phyloP scores from a whole-genome alignment of 2,329 filamentous ascomycete genomes.

The Endocalyx cinctus region DNA sequence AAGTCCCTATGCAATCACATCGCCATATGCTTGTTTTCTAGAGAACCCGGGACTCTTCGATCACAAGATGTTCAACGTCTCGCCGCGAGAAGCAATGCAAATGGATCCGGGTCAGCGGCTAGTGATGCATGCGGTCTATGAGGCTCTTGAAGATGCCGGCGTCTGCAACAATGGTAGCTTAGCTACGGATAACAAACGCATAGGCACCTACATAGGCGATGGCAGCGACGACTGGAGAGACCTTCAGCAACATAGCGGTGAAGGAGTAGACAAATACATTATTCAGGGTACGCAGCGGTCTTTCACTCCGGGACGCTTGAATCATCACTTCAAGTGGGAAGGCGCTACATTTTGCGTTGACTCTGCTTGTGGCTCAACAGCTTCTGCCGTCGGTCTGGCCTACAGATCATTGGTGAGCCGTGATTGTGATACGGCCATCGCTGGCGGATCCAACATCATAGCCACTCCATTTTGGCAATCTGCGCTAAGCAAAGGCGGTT shows the following conservation, averaged over 20 bases:
- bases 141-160: background rate
- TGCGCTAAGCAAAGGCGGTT: conserved; percentile 13
- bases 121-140: background rate
- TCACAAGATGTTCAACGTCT: no score
- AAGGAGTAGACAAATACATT: no score
- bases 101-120: background rate
- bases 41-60: no score
- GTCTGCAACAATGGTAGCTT: background rate
- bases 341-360: conserved; percentile 16
- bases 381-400: conserved; percentile 25
- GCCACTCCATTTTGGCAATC: conserved; percentile 15
- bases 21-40: no score
- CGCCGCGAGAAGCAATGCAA: no score
- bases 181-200: background rate
- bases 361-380: conserved; percentile 31
- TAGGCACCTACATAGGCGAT: background rate
- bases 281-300: no score
- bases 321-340: no score
- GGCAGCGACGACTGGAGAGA: no score
- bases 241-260: no score
- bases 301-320: no score
- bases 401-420: conserved; percentile 8
- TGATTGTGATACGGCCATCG: conserved; percentile 22
- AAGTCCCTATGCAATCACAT: no score
- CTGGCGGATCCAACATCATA: conserved; percentile 23